Evolutionary conservation across 257 asterid genomes (phyloP), one percentile per base, ranked within the genome.

Genomic region (Echites panduratus): DNA sequence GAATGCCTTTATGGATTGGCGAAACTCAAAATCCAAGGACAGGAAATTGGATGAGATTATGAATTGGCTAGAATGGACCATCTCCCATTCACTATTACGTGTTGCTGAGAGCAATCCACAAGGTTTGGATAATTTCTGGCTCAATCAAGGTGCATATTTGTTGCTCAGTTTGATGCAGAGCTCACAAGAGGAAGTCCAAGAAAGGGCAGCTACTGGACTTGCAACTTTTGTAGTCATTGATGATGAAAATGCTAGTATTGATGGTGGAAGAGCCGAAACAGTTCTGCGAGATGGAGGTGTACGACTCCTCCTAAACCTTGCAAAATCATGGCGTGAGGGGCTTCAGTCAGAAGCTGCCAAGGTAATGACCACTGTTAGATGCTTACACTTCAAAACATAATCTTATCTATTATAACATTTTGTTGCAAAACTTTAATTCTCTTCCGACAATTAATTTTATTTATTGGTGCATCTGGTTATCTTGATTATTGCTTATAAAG

Each of bases 331-430:
- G 95, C 78, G 85, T 65, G 96, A 89, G 80, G 93, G 93, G 77
- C 95, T 91, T 79, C 97, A 91, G 82, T 84, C 90, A 44, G 96
- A 89, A 82, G 91, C 95, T 75, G 86, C 95, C 76, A 88, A 88
- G 91, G 97, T 89, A 80, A 75, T 68, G 12, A 5, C 68, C 76
- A 7, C 70, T 10, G 16, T n/a, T 35, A 8, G 43, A n/a, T 75
- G 68, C 76, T 75, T 59, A 61, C 41, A 56, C 38, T 45, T 65
- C n/a, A 19, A 5, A n/a, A 8, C 6, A 26, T 19, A n/a, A n/a
- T 56, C 48, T 66, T 53, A 19, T 43, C 53, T 54, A 47, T n/a
- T 16, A 26, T 27, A 49, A 26, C n/a, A 70, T 66, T 19, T 24
- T 24, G 44, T 63, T 16, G 19, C 52, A 52, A 56, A 40, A 43